phyloP scores from a whole-genome alignment of 495 filamentous ascomycete species.

The Penicillium ochrochloron region DNA sequence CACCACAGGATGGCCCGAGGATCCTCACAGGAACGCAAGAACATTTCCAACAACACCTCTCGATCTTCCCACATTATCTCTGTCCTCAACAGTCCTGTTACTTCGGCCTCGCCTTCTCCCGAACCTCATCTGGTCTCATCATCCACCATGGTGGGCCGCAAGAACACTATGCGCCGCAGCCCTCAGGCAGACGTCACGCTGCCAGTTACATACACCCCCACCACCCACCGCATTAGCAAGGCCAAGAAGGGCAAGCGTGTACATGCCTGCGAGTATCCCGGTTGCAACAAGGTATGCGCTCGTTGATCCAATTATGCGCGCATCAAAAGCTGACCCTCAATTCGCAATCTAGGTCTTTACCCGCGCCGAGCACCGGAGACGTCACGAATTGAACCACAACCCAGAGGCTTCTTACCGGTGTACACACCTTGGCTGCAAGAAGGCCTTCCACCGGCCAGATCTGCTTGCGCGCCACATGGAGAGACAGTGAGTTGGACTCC shows the following conservation, averaged over 20 bases:
- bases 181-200: slow-evolving; percentile 28
- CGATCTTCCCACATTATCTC: slow-evolving; percentile 15
- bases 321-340: slow-evolving; percentile 19
- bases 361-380: slow-evolving; percentile 80
- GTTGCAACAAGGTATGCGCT: slow-evolving; percentile 65
- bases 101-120: slow-evolving; percentile 25
- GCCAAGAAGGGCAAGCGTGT: slow-evolving; percentile 84
- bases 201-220: slow-evolving; percentile 60
- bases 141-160: slow-evolving; percentile 30
- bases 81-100: slow-evolving; percentile 19
- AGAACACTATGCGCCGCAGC: slow-evolving; percentile 26
- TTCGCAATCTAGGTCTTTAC: slow-evolving; percentile 67
- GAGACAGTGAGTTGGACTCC: slow-evolving; percentile 67
- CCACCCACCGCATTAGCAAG: slow-evolving; percentile 78
- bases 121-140: slow-evolving; percentile 13
- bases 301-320: background rate
- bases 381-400: slow-evolving; percentile 86
- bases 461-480: slow-evolving; percentile 79
- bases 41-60: slow-evolving; percentile 6
- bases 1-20: slow-evolving; percentile 23
- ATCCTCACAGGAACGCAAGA: slow-evolving; percentile 20
- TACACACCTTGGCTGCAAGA: slow-evolving; percentile 69
- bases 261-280: slow-evolving; percentile 67
- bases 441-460: slow-evolving; percentile 80
- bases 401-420: slow-evolving; percentile 70